Evolutionary conservation across 2,329 filamentous ascomycete species (phyloP).

Genomic region (Hysterium pulicare): DNA sequence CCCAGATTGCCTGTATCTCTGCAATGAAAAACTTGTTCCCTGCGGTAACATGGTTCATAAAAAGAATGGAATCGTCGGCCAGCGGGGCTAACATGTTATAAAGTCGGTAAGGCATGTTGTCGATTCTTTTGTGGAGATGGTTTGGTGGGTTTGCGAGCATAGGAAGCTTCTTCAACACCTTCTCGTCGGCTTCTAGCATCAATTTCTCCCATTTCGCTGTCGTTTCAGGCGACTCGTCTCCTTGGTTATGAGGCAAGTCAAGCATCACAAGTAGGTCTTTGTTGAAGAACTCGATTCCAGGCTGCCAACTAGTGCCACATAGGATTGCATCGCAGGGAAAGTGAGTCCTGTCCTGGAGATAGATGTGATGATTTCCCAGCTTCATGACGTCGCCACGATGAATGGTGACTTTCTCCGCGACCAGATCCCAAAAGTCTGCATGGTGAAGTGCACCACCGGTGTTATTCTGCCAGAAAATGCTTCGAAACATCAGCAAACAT

Average conservation of each 20-base stretch:
- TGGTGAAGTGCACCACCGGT: slow-evolving; percentile 17
- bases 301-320: slow-evolving; percentile 19
- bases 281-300: slow-evolving; percentile 8
- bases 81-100: slow-evolving; percentile 21
- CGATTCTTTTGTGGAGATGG: slow-evolving; percentile 5
- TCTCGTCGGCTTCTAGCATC: slow-evolving; percentile 10
- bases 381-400: slow-evolving; percentile 15
- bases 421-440: slow-evolving; percentile 19
- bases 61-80: slow-evolving; percentile 20
- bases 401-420: slow-evolving; percentile 19
- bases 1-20: slow-evolving; percentile 26
- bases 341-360: slow-evolving; percentile 9
- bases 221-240: background rate
- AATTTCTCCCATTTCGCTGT: slow-evolving; percentile 9
- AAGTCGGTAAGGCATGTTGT: slow-evolving; percentile 13
- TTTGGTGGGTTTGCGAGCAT: slow-evolving; percentile 13
- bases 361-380: slow-evolving; percentile 8
- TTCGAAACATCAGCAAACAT: background rate
- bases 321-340: slow-evolving; percentile 17
- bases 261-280: slow-evolving; percentile 4
- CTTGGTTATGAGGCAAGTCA: slow-evolving; percentile 9
- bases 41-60: slow-evolving; percentile 21
- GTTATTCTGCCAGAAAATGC: slow-evolving; percentile 25
- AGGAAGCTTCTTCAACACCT: slow-evolving; percentile 14
- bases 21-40: slow-evolving; percentile 24